Evolutionary conservation across 306 rosid genomes (phyloP), one percentile per base, ranked within the genome.

Genomic region (Cicer arietinum): DNA sequence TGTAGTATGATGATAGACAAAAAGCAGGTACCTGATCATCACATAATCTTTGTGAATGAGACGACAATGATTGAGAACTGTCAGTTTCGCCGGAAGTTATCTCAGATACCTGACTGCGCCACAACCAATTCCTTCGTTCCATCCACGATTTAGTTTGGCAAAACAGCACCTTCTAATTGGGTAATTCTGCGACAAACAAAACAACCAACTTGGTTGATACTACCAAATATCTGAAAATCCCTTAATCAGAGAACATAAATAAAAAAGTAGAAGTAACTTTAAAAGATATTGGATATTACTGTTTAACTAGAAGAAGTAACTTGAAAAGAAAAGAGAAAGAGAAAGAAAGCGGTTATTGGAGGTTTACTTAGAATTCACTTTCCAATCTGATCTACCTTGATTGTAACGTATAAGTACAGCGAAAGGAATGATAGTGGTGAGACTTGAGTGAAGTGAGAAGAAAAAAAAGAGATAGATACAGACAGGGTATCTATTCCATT

Each of bases 101-200:
- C 80, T 86, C 91, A 3, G 87, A 86, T 54, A 92, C 88, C 73
- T 89, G 90, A 82, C 88, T 84, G 46, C 87, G 86, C 96, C 96
- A 92, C 44, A 90, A 83, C 91, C 90, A 86, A 78, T 91, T 88
- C 80, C 89, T 74, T 56, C 88, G 56, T 77, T 92, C 91, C 97
- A 92, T 91, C 81, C 79, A 47, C 66, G 64, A 30, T 14, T 44
- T 54, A 63, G 30, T 18, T 30, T 30, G 37, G 37, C 4, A 73
- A 45, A 65, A 60, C 71, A 84, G 69, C 46, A 39, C 76, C 58
- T 64, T 71, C 37, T 30, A 35, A 69, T 73, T 62, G 25, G 71
- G 40, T 10, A 11, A 8, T 25, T 25, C 35, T 2, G 4, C 35
- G 4, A 25, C 35, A 25, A 25, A 25, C 35, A 25, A 25, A 25